phyloP scores from a whole-genome alignment of 768 basidiomycete genomes.

The Gloeostereum incarnatum region DNA sequence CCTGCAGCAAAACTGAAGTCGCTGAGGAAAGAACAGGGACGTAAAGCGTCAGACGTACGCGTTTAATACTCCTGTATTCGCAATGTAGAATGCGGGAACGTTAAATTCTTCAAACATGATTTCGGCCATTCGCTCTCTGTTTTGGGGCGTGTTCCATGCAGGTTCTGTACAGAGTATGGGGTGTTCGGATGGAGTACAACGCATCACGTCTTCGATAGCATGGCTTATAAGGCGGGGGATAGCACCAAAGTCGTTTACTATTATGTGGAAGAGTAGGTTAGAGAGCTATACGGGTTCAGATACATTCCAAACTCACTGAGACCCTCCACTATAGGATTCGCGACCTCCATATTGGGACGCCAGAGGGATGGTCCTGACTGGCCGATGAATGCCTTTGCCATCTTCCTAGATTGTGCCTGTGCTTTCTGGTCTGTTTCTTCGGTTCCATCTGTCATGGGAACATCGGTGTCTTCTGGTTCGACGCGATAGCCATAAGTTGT shows the following conservation, averaged over 20 bases:
- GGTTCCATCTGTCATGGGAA: conserved; percentile 39
- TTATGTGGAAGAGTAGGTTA: not conserved
- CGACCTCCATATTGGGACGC: conserved; percentile 84
- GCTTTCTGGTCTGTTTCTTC: conserved; percentile 24
- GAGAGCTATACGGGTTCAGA: not conserved
- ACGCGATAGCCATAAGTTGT: conserved; percentile 77
- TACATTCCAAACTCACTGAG: conserved; percentile 46
- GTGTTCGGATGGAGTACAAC: conserved; percentile 72
- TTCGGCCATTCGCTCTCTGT: conserved; percentile 92
- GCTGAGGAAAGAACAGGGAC: conserved; percentile 4
- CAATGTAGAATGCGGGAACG: conserved; percentile 93
- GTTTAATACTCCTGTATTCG: conserved; percentile 89
- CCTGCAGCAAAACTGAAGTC: conserved; percentile 84
- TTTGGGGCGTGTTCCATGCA: conserved; percentile 91
- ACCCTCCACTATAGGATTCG: conserved; percentile 76
- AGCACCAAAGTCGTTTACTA: conserved; percentile 72
- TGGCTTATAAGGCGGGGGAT: conserved; percentile 65
- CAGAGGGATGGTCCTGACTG: conserved; percentile 86
- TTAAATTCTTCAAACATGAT: conserved; percentile 97
- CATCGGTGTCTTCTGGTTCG: conserved; percentile 34
- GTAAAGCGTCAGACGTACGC: conserved; percentile 45
- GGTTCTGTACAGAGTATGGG: conserved; percentile 92
- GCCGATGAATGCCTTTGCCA: conserved; percentile 67
- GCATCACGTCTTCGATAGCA: conserved; percentile 69
- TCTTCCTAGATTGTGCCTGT: conserved; percentile 31